Conservation (phyloP, 257 asterid genomes). For the Gardenia jasminoides region DNA sequence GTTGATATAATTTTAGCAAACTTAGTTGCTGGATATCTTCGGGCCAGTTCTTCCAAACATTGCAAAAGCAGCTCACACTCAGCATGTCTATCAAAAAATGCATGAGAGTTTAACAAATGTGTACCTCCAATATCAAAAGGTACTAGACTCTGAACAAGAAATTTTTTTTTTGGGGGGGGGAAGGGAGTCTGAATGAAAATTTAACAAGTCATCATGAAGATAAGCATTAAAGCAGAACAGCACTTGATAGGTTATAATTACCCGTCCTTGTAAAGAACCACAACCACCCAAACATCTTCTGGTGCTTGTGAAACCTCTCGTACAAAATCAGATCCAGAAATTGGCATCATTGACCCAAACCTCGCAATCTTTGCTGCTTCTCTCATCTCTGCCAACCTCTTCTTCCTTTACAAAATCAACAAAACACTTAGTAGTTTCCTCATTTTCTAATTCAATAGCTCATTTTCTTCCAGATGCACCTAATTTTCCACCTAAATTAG, state of each 20-base stretch:
- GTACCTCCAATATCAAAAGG: neutral
- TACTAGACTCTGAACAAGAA: too few species aligned
- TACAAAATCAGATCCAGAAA: slow-evolving; percentile 94
- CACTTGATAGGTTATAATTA: slow-evolving; percentile 16
- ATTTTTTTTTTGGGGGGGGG: too few species aligned
- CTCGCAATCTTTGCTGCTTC: slow-evolving; percentile 72
- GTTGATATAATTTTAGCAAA: slow-evolving; percentile 91
- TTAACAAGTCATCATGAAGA: neutral
- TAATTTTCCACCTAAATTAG: neutral
- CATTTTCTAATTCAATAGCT: neutral
- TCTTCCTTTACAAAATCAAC: slow-evolving; percentile 48
- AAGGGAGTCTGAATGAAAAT: too few species aligned
- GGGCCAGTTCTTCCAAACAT: slow-evolving; percentile 79
- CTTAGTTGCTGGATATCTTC: slow-evolving; percentile 81
- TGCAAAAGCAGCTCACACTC: slow-evolving; percentile 77
- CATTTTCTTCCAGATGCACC: neutral
- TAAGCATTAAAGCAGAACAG: neutral
- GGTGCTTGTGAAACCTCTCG: slow-evolving; percentile 99
- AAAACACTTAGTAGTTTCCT: neutral
- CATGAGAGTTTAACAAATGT: neutral
- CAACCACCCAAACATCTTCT: slow-evolving; percentile 87
- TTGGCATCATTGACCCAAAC: slow-evolving; percentile 83
- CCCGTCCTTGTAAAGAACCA: slow-evolving; percentile 89
- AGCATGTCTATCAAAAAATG: slow-evolving; percentile 41
- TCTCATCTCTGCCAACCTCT: slow-evolving; percentile 83